Evolutionary conservation across 225 moss, liverwort and hornwort species (phyloP), one percentile per base, ranked within the genome.

Genomic region (Physcomitrellopsis africana): DNA sequence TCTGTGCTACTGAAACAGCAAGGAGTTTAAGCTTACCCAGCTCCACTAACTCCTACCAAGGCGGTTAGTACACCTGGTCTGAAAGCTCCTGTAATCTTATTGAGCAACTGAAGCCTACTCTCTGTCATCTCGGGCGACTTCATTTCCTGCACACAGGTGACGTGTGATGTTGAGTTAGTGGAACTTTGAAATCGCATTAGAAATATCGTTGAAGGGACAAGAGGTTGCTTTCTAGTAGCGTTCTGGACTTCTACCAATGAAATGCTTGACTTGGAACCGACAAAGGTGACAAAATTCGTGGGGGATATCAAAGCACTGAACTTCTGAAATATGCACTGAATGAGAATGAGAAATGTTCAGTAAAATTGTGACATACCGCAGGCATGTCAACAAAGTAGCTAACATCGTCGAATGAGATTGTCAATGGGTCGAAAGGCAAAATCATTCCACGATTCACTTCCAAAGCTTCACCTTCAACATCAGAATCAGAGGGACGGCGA

Each of bases 331-430:
- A 15, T 49, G 48, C 11, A 49, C 48, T 49, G 48, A 49, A 11
- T 49, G 48, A 49, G 7, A 51, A 41, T 16, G 14, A 63, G n/a
- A 53, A 23, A 17, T 46, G 16, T 1, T 8, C 27, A 46, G 47
- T 18, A 19, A 3, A 69, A 11, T 60, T 37, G 48, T 5, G 19
- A 63, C 77, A 24, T 73, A 88, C 86, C 64, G 84, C 37, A 47
- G 92, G 90, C 92, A 93, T 93, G 73, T 89, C 90, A 5, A 93
- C 90, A 9, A 65, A 89, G 85, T 93, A 93, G 48, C 85, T 82
- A 42, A 93, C 10, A 37, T 91, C 88, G 46, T 86, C 73, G 70
- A 93, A 93, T 11, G 86, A 85, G 53, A 90, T 88, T 4, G 88
- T 73, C 46, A 93, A 57, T 2, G 90, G 88, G 46, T 81, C 73